Conservation (phyloP, 2,329 filamentous ascomycete species). For the Fusarium scirpi region DNA sequence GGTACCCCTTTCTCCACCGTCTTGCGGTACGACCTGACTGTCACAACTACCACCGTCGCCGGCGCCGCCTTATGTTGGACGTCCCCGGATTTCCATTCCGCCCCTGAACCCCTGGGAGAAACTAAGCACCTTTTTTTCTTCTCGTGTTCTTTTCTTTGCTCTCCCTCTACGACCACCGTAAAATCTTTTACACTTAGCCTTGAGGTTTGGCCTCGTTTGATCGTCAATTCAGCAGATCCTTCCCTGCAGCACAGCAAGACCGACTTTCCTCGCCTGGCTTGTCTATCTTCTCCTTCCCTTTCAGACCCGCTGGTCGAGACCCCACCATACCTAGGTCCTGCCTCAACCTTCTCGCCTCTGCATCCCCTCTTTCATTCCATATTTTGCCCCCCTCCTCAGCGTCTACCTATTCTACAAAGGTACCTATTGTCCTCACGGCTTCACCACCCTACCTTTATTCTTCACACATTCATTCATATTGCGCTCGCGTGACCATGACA, state of each 20-base stretch:
- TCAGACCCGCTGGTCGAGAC: conserved; percentile 17
- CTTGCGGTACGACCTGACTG: conserved; percentile 21
- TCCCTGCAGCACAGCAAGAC: background rate
- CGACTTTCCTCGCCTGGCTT: background rate
- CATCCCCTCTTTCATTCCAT: conserved; percentile 21
- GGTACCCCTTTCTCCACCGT: conserved; percentile 40
- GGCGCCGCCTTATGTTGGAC: conserved; percentile 38
- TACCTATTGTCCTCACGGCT: background rate
- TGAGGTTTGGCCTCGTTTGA: conserved; percentile 9
- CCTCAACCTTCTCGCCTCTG: background rate
- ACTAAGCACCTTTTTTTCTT: conserved; percentile 13
- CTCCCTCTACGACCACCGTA: background rate
- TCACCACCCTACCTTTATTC: conserved; percentile 22
- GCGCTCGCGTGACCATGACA: conserved; percentile 49
- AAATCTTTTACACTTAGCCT: background rate
- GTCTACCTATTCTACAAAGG: conserved; percentile 1
- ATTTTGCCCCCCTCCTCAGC: conserved; percentile 7
- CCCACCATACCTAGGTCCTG: conserved; percentile 8
- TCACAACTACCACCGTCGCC: conserved; percentile 33
- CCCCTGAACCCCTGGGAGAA: conserved; percentile 39
- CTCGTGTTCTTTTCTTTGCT: background rate
- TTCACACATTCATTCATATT: conserved; percentile 20
- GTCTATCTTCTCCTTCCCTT: conserved; percentile 12
- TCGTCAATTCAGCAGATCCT: conserved; percentile 6
- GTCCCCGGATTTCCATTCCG: conserved; percentile 39